Base-by-base conservation (phyloP, 2,329 filamentous ascomycete species). In the Xylariaceae sp. region DNA sequence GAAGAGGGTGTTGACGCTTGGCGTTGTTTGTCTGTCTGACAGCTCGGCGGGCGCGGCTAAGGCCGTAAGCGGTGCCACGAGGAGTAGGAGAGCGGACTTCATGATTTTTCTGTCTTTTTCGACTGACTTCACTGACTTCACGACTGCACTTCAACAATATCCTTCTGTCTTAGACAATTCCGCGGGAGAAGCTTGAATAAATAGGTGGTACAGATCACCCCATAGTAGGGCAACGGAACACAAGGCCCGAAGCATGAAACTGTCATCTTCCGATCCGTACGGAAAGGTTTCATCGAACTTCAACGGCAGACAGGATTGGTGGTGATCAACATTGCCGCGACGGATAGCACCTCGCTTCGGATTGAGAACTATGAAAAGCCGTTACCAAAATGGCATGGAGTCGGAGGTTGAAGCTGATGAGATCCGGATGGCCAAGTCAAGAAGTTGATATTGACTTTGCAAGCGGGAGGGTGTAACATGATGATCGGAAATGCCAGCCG, bases 1-100 rank as follows among this genome's bases (percentile, higher is more conserved):
- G 74, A 87, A 82, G 23, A 81, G 76, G 56, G 71, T 70, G 68
- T 86, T 78, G 62, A 87, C 76, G 72, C 80, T 82, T 57, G 75
- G 71, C 2, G 73, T 51, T 1, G 76, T 73, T 69, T 80, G 77
- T 45, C 76, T 72, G 55, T 73, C 70, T 53, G 71, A 63, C 15
- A 72, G 63, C 47, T 73, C 70, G 48, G 71, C 57, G 11, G 73
- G 67, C 57, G 71, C 73, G 15, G 74, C 73, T 61, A 74, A 68
- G 30, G 75, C 68, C 35, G 62, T 57, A 51, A 71, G 49, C 11
- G 71, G 75, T 60, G 71, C 72, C 51, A 76, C 64, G 9, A 77
- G 69, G 60, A 73, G 64, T 53, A 75, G 62, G 53, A 77, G 61
- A 50, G 68, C 57, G 47, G 68, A 70, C 67, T 70, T 72, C 70